Conservation (phyloP, 2,329 filamentous ascomycete species). For the Fusarium tanahbumbuense region DNA sequence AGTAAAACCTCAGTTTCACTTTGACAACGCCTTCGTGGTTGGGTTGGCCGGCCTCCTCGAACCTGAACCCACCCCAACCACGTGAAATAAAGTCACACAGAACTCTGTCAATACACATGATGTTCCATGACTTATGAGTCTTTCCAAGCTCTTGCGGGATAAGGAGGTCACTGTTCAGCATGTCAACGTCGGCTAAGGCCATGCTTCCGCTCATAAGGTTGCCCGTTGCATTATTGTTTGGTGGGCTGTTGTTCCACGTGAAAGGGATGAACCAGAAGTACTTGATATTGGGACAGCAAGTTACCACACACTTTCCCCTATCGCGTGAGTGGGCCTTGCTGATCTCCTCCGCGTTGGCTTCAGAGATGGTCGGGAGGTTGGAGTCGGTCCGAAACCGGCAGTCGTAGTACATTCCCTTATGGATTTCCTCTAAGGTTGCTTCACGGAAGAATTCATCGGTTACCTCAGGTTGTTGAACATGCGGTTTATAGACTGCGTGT, state of each 20-base stretch:
- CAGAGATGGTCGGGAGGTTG: not conserved
- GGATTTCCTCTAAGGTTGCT: too few relatives aligned
- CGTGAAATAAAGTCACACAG: accelerated
- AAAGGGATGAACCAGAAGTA: not conserved
- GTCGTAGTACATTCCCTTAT: not conserved
- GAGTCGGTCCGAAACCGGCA: accelerated
- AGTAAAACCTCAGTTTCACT: slow-evolving; percentile 5
- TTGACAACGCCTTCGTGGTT: not conserved
- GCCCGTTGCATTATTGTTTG: not conserved
- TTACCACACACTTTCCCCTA: not conserved
- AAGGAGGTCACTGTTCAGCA: accelerated
- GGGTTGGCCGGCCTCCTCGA: accelerated
- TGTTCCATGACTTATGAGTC: not conserved
- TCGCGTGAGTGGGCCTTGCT: accelerated
- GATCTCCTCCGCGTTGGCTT: not conserved
- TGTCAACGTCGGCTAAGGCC: not conserved
- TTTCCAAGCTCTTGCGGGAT: not conserved
- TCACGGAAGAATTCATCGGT: too few relatives aligned
- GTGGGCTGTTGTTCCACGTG: not conserved
- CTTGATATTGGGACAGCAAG: accelerated
- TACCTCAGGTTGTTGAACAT: not conserved
- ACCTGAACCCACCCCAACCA: not conserved
- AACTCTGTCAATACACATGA: not conserved
- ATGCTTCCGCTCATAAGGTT: not conserved
- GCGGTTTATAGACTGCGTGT: too few relatives aligned